Base-by-base conservation (phyloP, 805 yeast species). In the Wickerhamomyces strasburgensis region DNA sequence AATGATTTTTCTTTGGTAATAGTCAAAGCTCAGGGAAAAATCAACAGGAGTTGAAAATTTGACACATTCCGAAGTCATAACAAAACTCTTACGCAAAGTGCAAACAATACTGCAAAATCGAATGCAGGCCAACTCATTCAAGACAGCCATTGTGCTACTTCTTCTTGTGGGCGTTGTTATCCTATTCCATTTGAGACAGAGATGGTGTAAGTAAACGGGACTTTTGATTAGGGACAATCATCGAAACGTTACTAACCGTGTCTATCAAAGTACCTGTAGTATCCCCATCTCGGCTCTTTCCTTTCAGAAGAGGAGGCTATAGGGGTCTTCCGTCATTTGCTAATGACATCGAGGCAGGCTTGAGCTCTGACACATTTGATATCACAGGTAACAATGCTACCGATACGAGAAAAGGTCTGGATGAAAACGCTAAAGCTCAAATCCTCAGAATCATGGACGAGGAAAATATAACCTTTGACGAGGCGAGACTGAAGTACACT, bases 361-460 rank as follows among this genome's bases (percentile, higher is more conserved):
- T 84, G 17, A 61, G 68, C 19, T 82, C 90, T 5, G 63, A 60
- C 28, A 70, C 64, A 21, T 84, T 84, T 50, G 74, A 80, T 54
- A 52, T 84, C 9, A 47, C 51, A 3, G 44, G 61, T 3, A 67
- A 72, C 31, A 72, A 72, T 43, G 59, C 68, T 11, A 57, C 57
- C 16, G 95, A 84, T 49, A 28, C 62, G 2, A 69, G 94, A 37
- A 49, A 59, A n/a, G 93, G 93, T 0, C 62, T 84, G 25, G 78
- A 75, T 52, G 75, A 66, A 27, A 51, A 40, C 5, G 73, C 84
- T 2, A 80, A 78, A 55, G 48, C 49, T 14, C 69, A 62, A 37
- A 74, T 84, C 3, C 62, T 65, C 39, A 43, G 56, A 19, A 62
- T 82, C 6, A 84, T 84, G 93, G 52, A 64, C 6, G 51, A 55